Base-by-base conservation (phyloP, 768 basidiomycete genomes). In the Plicaturopsis crispa region DNA sequence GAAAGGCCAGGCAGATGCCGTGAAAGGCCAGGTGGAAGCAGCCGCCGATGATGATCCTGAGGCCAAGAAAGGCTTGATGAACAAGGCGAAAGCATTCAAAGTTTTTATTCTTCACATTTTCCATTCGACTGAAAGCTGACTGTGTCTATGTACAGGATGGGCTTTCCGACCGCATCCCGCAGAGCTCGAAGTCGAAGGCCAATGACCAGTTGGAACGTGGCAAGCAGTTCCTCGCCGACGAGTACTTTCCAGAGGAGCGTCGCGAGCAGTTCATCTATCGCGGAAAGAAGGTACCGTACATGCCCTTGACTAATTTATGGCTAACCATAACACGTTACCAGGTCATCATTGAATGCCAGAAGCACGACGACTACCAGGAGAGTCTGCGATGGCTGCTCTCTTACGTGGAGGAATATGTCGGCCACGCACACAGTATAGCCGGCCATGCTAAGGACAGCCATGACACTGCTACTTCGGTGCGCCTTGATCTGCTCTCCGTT, bases 261-360 rank as follows among this genome's bases (percentile, higher is more conserved):
- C 74, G 89, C 17, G 89, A 94, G 38, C 89, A 89, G 52, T 96
- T 91, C 60, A 85, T 98, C 52, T 94, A 83, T 67, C 76, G 94
- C 10, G 72, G 78, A 5, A 97, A 97, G 71, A 97, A 96, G 78
- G 85, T 82, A 17, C 33, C 32, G 30, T 32, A 8, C 4, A 12
- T 24, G 5, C 3, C 46, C 45, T 23, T 24, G 20, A 14, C 22
- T 11, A 12, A 12, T n/a, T 12, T 6, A 3, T 39, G 28, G n/a
- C 42, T 20, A 34, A 17, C 28, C 13, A 12, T 35, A 4, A 6
- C 16, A 23, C 5, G 12, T 21, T 3, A 32, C 2, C 39, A 81
- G 78, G 82, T 84, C 24, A 76, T 96, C 38, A 71, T 93, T 41
- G 93, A 97, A 53, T 92, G 88, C 55, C 92, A 96, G 61, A 81